phyloP scores from a whole-genome alignment of 2,329 filamentous ascomycete species.

The Penicillium sp. region DNA sequence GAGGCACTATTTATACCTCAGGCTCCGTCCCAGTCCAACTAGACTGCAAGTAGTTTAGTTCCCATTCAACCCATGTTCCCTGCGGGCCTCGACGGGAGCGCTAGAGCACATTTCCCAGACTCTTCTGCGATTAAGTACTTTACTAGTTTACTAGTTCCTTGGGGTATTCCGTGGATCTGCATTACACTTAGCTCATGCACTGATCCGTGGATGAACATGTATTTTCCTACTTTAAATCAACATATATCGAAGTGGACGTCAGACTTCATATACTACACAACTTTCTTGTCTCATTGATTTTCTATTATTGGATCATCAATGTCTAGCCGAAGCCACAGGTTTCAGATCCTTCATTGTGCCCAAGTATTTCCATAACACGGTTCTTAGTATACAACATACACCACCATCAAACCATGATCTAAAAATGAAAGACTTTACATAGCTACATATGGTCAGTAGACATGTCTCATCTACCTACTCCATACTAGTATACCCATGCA shows the following conservation, averaged over 20 bases:
- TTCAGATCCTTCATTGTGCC: neutral
- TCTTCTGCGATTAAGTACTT: slow-evolving; percentile 7
- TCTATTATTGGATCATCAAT: neutral
- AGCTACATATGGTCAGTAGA: neutral
- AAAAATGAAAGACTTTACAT: neutral
- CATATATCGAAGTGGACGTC: neutral
- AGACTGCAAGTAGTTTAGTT: slow-evolving; percentile 7
- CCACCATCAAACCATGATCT: neutral
- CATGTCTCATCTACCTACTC: neutral
- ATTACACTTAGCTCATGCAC: slow-evolving; percentile 1
- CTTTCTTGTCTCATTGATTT: neutral
- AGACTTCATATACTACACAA: neutral
- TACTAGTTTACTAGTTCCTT: slow-evolving; percentile 12
- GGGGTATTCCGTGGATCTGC: slow-evolving; percentile 7
- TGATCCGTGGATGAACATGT: slow-evolving; percentile 8
- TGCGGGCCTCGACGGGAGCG: slow-evolving; percentile 6
- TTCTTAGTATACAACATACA: neutral
- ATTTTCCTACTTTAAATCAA: neutral
- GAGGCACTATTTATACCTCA: neutral
- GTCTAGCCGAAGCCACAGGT: neutral
- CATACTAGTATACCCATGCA: neutral
- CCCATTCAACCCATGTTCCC: slow-evolving; percentile 7
- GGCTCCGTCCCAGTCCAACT: neutral
- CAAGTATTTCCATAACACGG: neutral
- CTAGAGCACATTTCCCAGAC: slow-evolving; percentile 6